A percentile compares a stretch with the other conserved stretches of the same genome.
These are phyloP conservation scores for Lentinula raphanica DNA, from an alignment of 768 basidiomycete genomes.

Conservation along the genomic window DNA sequence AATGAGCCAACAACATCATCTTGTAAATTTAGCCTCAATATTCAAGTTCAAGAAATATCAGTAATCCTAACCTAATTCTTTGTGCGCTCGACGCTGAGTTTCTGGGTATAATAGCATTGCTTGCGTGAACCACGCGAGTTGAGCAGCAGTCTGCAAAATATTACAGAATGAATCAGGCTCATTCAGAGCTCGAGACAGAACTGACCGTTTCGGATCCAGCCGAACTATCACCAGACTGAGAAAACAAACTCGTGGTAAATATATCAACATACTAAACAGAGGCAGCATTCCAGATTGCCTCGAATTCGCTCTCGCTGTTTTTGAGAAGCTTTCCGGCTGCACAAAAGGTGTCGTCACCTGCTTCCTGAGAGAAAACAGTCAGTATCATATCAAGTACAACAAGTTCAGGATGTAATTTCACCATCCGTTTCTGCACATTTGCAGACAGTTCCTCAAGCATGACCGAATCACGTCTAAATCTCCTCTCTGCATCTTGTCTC, in stretches of 20 bases:
- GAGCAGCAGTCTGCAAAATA: conserved; percentile 32
- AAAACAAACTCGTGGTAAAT: not conserved
- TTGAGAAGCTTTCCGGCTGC: not conserved
- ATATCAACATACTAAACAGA: conserved; percentile 7
- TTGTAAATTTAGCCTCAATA: not conserved
- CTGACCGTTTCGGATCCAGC: conserved; percentile 6
- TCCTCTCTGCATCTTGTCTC: conserved; percentile 19
- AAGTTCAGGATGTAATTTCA: not conserved
- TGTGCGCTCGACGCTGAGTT: conserved; percentile 28
- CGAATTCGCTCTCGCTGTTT: not conserved
- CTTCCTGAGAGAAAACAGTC: not conserved
- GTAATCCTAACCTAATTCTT: conserved; percentile 19
- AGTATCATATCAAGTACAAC: no score
- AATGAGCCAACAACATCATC: conserved; percentile 27
- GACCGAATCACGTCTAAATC: conserved; percentile 11
- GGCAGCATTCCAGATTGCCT: not conserved
- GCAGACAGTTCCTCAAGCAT: conserved; percentile 13
- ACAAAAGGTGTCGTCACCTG: not conserved
- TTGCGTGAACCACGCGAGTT: conserved; percentile 26
- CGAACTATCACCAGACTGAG: not conserved
- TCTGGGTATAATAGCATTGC: conserved; percentile 32
- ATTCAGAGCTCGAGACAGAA: not conserved
- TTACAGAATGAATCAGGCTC: not conserved
- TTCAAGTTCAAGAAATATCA: no score
- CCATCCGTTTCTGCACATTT: not conserved